Evolutionary conservation across 805 yeast species (phyloP).

Genomic region (Wickerhamiella parazyma): DNA sequence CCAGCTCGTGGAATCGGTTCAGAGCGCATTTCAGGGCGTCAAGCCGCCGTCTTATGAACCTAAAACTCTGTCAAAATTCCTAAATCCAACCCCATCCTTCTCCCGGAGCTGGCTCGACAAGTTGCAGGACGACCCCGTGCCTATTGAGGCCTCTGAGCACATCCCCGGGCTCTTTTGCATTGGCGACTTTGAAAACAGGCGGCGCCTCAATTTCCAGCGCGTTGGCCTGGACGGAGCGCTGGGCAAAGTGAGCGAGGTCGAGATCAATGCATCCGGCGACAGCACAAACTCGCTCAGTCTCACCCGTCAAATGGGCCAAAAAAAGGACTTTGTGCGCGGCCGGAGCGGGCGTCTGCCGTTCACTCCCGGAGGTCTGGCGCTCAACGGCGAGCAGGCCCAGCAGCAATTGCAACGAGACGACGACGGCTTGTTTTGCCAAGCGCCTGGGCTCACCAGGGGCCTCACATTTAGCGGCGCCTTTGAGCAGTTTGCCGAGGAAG

Average conservation of each 20-base stretch:
- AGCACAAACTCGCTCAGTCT: slow-evolving; percentile 62
- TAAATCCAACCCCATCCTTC: slow-evolving; percentile 50
- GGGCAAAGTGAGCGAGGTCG: slow-evolving; percentile 48
- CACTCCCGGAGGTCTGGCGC: slow-evolving; percentile 74
- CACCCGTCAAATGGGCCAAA: slow-evolving; percentile 50
- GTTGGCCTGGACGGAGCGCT: slow-evolving; percentile 63
- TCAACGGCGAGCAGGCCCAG: slow-evolving; percentile 20
- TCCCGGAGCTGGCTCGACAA: slow-evolving; percentile 60
- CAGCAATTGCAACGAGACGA: slow-evolving; percentile 46
- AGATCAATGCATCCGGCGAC: slow-evolving; percentile 32
- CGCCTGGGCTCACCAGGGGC: slow-evolving; percentile 75
- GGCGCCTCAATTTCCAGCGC: slow-evolving; percentile 55
- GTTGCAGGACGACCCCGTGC: slow-evolving; percentile 35
- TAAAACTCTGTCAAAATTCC: slow-evolving; percentile 31
- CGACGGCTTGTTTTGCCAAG: slow-evolving; percentile 66
- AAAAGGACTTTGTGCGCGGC: slow-evolving; percentile 53
- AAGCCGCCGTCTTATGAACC: neutral
- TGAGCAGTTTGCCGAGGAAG: slow-evolving; percentile 16
- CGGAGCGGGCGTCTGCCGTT: slow-evolving; percentile 69
- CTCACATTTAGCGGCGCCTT: slow-evolving; percentile 18
- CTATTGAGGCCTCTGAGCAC: slow-evolving; percentile 26
- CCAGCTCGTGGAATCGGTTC: too few species aligned
- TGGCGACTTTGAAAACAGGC: slow-evolving; percentile 52
- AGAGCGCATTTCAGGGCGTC: slow-evolving; percentile 1
- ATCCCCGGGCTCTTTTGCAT: slow-evolving; percentile 37